A percentile compares a stretch with the other conserved stretches of the same genome.
phyloP scores from a whole-genome alignment of 2,329 filamentous ascomycete species.

The Aspergillus awamori region DNA sequence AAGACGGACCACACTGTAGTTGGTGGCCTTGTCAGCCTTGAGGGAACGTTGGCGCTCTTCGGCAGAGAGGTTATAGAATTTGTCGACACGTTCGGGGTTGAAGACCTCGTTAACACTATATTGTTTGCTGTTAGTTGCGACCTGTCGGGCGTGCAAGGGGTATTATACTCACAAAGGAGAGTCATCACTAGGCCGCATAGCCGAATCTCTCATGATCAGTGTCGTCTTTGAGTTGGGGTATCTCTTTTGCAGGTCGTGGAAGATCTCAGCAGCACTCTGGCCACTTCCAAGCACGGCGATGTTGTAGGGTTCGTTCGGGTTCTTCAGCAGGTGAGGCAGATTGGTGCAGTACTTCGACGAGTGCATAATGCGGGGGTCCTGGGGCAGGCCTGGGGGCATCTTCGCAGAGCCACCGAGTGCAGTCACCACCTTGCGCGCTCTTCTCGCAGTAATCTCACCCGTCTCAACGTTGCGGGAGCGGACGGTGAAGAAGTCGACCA shows the following conservation, averaged over 20 bases:
- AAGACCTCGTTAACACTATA: constrained; percentile 90
- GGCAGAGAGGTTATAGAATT: constrained; percentile 69
- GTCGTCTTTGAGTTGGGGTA: constrained; percentile 81
- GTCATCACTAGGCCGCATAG: constrained; percentile 88
- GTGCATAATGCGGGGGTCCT: constrained; percentile 75
- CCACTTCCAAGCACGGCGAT: constrained; percentile 87
- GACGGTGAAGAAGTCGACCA: constrained; percentile 69
- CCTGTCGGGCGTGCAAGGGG: neutral
- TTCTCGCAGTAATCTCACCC: constrained; percentile 44
- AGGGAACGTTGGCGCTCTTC: constrained; percentile 64
- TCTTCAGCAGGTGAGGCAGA: constrained; percentile 42
- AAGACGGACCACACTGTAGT: constrained; percentile 93
- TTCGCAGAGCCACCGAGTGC: constrained; percentile 69
- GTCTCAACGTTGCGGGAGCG: constrained; percentile 62
- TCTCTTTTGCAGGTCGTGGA: constrained; percentile 78
- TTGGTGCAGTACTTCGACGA: constrained; percentile 76
- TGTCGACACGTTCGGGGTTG: constrained; percentile 81
- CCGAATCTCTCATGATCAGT: constrained; percentile 79
- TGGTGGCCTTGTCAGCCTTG: constrained; percentile 76
- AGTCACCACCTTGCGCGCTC: constrained; percentile 60
- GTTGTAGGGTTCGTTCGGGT: constrained; percentile 57
- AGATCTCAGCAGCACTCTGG: constrained; percentile 94
- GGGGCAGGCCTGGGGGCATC: constrained; percentile 70
- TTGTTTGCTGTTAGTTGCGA: constrained; percentile 11
- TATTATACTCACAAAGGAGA: constrained; percentile 76